Evolutionary conservation across 1,139 yeast species (phyloP).

Genomic region (Nakaseomyces nivariensis): DNA sequence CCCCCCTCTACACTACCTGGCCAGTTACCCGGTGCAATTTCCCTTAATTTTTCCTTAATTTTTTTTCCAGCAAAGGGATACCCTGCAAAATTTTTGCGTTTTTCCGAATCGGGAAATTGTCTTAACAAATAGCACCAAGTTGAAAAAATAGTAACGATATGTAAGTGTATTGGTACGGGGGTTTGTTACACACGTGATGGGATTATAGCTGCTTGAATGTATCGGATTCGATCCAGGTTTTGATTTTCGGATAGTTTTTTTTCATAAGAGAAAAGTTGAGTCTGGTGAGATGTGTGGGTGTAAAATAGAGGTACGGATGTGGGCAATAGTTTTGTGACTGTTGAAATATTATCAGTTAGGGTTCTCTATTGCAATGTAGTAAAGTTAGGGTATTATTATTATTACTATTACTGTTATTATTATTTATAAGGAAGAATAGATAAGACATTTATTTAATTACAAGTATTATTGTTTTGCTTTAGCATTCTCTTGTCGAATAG

Average conservation of each 20-base stretch:
- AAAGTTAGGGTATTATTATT: not conserved
- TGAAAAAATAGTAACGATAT: no score
- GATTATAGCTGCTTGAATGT: not conserved
- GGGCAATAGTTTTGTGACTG: no score
- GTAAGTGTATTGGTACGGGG: not conserved
- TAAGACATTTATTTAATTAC: not conserved
- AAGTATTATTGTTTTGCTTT: not conserved
- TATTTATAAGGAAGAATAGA: not conserved
- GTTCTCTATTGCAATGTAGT: no score
- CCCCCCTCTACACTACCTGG: no score
- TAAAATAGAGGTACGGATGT: no score
- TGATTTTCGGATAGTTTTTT: not conserved
- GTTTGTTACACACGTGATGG: not conserved
- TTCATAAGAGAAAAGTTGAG: not conserved
- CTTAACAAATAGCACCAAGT: no score
- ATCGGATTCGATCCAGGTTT: not conserved
- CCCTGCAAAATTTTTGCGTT: no score
- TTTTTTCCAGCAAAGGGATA: no score
- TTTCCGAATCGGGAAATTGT: not conserved
- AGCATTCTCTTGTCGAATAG: conserved; percentile 38
- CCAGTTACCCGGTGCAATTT: no score
- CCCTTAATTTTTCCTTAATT: not conserved
- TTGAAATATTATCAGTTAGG: no score
- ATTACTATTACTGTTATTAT: not conserved
- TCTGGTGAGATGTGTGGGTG: not conserved